phyloP scores from a whole-genome alignment of 2,329 filamentous ascomycete species.

The Sclerotiophoma versabilis region DNA sequence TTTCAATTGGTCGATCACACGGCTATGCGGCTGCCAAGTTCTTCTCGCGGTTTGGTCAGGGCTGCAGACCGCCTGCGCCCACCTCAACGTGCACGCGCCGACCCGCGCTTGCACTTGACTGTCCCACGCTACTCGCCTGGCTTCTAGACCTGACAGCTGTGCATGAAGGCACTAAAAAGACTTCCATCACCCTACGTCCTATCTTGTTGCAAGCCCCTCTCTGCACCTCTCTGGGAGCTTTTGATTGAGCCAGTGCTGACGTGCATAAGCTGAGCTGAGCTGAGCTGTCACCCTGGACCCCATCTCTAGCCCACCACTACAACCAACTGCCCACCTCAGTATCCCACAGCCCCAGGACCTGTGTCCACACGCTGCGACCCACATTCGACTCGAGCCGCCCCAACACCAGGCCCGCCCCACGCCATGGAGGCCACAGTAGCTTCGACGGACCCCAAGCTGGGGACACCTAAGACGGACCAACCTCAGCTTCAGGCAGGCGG shows the following conservation, averaged over 20 bases:
- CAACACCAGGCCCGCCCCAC: not conserved
- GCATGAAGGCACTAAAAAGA: not conserved
- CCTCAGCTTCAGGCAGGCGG: constrained; percentile 50
- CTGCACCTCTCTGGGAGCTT: not conserved
- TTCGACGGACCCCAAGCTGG: constrained; percentile 40
- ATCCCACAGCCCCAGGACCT: not conserved
- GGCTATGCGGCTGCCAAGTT: constrained; percentile 34
- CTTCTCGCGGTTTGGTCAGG: constrained; percentile 19
- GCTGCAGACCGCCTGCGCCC: constrained; percentile 14
- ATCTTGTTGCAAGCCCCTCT: not conserved
- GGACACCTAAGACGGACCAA: constrained; percentile 39
- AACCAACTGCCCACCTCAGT: not conserved
- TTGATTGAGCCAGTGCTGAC: constrained; percentile 11
- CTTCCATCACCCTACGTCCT: not conserved
- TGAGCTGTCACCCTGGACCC: constrained; percentile 16
- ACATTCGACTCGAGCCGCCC: not conserved
- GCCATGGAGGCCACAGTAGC: constrained; percentile 28
- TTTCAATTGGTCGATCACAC: constrained; percentile 29
- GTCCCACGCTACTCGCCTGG: constrained; percentile 11
- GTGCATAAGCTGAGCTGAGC: constrained; percentile 29
- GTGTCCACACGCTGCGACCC: not conserved
- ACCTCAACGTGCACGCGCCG: constrained; percentile 24
- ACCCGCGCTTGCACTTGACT: constrained; percentile 21
- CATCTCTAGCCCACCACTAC: not conserved
- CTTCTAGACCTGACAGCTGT: constrained; percentile 1